Base-by-base conservation (phyloP, 169 alveolate genomes). In the Pseudocohnilembus persalinus region DNA sequence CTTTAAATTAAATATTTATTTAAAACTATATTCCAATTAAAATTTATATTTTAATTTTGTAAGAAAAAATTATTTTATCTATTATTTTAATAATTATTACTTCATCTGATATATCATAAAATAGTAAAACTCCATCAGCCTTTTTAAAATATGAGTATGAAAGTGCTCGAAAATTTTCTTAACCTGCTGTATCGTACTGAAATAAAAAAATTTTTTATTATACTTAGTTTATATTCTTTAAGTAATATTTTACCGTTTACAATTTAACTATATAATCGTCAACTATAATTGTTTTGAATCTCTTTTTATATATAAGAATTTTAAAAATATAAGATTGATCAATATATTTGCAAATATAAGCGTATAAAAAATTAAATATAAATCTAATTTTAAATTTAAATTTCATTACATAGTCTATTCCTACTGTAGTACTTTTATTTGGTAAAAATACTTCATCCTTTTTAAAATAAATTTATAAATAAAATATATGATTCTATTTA, bases 111-210 rank as follows among this genome's bases (percentile, higher is more conserved):
- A 79, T 49, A 79, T 79, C 84, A 29, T 49, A 79, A 74, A 79
- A 49, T 24, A 79, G 28, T 1, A 79, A 35, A 0, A 79, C 76
- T 64, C 75, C 84, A 79, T 79, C 84, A 27, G 84, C 84, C 49
- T 79, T 79, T 63, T 79, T 34, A 64, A 79, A 79, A 29, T 79
- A 79, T 79, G 32, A 49, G 34, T 79, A 29, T 0, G 84, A 79
- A 35, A 79, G 30, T 63, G 84, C n/a, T 64, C 84, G 34, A 31
- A 49, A 79, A 72, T 79, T 34, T 63, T 79, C 84, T 63, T 79
- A 63, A 29, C 84, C 84, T 24, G 84, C 84, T 79, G 84, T 79
- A 79, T 79, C 84, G 63, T 35, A 79, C 84, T 79, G n/a, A 26
- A 29, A n/a, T 79, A 28, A 11, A 49, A 49, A 49, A 49, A 11